Conservation (phyloP, 148 eudicot genomes). For the Salicornia ramosissima region DNA sequence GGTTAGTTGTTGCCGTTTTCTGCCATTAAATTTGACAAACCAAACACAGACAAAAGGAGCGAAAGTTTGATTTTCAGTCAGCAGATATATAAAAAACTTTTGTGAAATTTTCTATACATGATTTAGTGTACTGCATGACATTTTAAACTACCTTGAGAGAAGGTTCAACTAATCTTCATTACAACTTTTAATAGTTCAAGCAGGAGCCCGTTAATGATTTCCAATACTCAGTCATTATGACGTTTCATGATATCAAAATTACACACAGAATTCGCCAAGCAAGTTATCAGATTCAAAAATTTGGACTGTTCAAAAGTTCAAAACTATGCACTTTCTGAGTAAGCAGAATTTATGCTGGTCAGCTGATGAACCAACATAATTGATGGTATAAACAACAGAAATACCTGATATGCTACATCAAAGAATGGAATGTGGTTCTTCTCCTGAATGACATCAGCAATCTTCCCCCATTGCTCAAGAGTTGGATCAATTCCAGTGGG, state of each 20-base stretch:
- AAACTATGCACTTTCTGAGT: background rate
- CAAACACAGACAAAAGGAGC: no score
- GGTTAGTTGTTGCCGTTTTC: no score
- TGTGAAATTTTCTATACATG: background rate
- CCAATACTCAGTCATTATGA: background rate
- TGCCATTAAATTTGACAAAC: no score
- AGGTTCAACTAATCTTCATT: background rate
- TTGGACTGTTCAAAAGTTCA: background rate
- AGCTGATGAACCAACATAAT: constrained; percentile 4
- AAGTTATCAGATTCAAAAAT: background rate
- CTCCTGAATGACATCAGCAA: constrained; percentile 91
- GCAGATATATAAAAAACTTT: no score
- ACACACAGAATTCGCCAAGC: no score
- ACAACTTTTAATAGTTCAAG: background rate
- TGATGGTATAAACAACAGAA: background rate
- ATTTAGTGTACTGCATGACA: no score
- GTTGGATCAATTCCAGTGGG: constrained; percentile 99
- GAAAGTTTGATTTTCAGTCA: no score
- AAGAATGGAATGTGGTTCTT: constrained; percentile 91
- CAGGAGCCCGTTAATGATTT: background rate
- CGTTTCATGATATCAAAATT: background rate
- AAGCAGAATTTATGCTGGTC: background rate
- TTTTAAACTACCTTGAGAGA: background rate
- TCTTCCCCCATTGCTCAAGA: constrained; percentile 83
- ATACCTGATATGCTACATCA: constrained; percentile 98